Percentiles rank a stretch among this genome's conserved stretches.
Conservation (phyloP, 768 basidiomycete genomes). For the Roridomyces roridus region DNA sequence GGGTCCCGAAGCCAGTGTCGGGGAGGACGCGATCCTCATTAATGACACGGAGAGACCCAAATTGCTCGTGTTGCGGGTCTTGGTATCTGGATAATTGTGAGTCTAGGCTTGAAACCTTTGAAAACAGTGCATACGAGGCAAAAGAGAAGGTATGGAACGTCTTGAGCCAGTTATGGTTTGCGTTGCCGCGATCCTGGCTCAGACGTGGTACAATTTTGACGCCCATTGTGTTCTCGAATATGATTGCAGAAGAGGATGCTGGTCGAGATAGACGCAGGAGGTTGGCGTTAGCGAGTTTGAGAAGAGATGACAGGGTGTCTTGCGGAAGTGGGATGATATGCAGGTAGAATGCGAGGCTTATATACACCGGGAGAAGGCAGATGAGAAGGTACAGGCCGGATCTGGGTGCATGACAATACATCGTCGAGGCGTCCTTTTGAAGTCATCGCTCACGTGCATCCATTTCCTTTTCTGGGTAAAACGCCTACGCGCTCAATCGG, state of each 20-base stretch:
- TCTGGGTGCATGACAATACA: constrained; percentile 43
- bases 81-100: constrained; percentile 6
- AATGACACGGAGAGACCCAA: constrained; percentile 65
- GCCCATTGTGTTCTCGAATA: constrained; percentile 1
- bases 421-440: not conserved
- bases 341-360: constrained; percentile 45
- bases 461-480: constrained; percentile 21
- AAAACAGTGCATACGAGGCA: constrained; percentile 65
- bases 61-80: constrained; percentile 34
- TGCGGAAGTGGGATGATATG: constrained; percentile 35
- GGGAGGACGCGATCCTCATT: too few relatives aligned
- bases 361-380: constrained; percentile 46
- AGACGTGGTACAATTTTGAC: constrained; percentile 55
- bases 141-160: constrained; percentile 88
- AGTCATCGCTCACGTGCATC: constrained; percentile 12
- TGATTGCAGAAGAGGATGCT: constrained; percentile 27
- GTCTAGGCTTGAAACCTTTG: too few relatives aligned
- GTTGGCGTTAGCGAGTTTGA: constrained; percentile 39
- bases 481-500: constrained; percentile 17
- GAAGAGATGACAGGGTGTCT: constrained; percentile 41
- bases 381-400: constrained; percentile 42
- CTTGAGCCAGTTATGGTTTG: constrained; percentile 88
- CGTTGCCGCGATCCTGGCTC: constrained; percentile 71
- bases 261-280: constrained; percentile 33
- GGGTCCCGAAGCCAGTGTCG: constrained; percentile 81